These are phyloP conservation scores for Sporisorium scitamineum DNA, from an alignment of 1,284 basidiomycete species.

Conservation along the genomic window DNA sequence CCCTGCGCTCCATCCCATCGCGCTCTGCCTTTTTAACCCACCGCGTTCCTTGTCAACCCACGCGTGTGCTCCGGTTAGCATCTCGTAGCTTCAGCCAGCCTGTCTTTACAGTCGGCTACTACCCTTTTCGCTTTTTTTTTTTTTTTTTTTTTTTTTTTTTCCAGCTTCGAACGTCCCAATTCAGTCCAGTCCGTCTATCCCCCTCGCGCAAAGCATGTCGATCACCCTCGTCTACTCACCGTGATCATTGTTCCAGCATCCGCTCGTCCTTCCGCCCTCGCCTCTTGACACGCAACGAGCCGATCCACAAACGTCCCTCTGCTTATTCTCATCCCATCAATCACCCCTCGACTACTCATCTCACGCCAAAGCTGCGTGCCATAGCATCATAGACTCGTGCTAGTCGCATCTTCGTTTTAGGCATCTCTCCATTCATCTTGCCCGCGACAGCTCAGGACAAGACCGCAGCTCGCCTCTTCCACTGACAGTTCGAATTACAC, in stretches of 20 bases:
- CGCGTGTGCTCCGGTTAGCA: slow-evolving; percentile 37
- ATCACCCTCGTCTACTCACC: not conserved
- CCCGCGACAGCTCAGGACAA: not conserved
- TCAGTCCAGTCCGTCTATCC: not conserved
- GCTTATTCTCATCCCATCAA: slow-evolving; percentile 13
- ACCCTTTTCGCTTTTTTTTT: not conserved
- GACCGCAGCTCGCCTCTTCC: not conserved
- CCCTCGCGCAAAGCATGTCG: slow-evolving; percentile 13
- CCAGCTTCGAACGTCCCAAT: not conserved
- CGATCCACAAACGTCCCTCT: not conserved
- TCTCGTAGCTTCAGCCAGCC: not conserved
- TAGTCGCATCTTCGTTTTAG: not conserved
- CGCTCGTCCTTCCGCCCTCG: not conserved
- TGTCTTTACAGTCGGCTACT: not conserved
- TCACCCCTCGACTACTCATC: not conserved
- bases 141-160: not conserved
- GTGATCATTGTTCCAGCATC: slow-evolving; percentile 1
- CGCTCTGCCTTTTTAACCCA: not conserved
- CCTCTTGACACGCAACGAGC: not conserved
- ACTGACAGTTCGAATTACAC: not conserved
- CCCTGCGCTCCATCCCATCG: not conserved
- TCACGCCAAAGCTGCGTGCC: not conserved
- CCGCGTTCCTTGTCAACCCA: not conserved
- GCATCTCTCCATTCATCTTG: not conserved
- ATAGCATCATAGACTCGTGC: not conserved